Evolutionary conservation across 2,329 filamentous ascomycete genomes (phyloP).

Genomic region (Aspergillus melleus): DNA sequence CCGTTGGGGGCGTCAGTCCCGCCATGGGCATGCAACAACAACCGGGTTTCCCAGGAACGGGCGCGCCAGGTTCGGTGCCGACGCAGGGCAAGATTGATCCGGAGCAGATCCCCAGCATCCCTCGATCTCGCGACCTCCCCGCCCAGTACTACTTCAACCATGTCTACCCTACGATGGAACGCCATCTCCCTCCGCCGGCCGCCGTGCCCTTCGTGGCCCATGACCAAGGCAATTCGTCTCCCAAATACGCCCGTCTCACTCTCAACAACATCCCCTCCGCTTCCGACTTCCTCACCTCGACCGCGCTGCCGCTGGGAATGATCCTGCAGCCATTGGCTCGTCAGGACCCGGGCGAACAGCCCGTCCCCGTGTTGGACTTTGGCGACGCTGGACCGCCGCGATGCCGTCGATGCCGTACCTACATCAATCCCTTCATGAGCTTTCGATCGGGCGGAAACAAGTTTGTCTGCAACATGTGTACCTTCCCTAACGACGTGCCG

Average conservation of each 20-base stretch:
- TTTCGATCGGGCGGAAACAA: constrained; percentile 93
- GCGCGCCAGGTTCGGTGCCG: constrained; percentile 55
- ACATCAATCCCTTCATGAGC: constrained; percentile 99
- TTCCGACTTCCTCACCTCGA: constrained; percentile 74
- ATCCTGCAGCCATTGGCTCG: constrained; percentile 84
- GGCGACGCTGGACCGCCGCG: constrained; percentile 86
- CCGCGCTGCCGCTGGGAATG: constrained; percentile 81
- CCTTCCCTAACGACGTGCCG: constrained; percentile 91
- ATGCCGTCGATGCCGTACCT: constrained; percentile 88
- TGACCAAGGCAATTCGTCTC: constrained; percentile 95
- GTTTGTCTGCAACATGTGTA: constrained; percentile 97
- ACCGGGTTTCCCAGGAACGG: constrained; percentile 45
- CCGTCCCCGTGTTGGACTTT: constrained; percentile 92
- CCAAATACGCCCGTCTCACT: constrained; percentile 87
- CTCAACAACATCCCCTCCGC: constrained; percentile 90
- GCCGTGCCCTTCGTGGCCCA: constrained; percentile 87
- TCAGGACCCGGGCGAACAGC: constrained; percentile 78
- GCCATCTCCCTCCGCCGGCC: constrained; percentile 85
- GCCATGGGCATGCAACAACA: constrained; percentile 31
- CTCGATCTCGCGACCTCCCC: constrained; percentile 75
- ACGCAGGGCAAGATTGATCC: constrained; percentile 78
- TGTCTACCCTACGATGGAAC: constrained; percentile 93
- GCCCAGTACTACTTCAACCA: constrained; percentile 84
- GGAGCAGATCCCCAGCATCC: constrained; percentile 90
- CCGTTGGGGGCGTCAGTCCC: constrained; percentile 12